phyloP scores from a whole-genome alignment of 306 rosid genomes.

The Glycyrrhiza uralensis region DNA sequence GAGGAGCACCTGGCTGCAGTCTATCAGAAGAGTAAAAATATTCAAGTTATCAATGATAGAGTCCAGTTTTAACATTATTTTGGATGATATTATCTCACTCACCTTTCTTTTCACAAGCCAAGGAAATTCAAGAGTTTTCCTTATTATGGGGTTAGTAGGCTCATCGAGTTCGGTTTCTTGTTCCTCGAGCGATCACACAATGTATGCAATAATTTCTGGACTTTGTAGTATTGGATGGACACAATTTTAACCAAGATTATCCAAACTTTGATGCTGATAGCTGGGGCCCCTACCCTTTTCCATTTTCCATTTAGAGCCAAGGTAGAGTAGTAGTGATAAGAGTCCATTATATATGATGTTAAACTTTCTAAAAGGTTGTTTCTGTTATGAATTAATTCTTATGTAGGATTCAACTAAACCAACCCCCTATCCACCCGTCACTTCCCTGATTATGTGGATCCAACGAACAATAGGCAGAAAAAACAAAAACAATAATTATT shows the following conservation, averaged over 20 bases:
- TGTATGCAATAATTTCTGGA: conserved; percentile 48
- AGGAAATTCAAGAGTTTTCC: neutral
- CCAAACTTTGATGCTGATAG: conserved; percentile 26
- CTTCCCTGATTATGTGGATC: conserved; percentile 43
- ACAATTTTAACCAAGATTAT: neutral
- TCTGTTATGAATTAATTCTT: conserved; percentile 39
- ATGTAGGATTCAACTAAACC: conserved; percentile 46
- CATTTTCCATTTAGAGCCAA: neutral
- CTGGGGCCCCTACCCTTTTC: conserved; percentile 9
- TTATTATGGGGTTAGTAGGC: conserved; percentile 19
- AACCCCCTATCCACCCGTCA: conserved; percentile 24
- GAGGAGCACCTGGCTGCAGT: too few species aligned
- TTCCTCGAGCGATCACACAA: conserved; percentile 26
- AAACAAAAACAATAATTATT: conserved; percentile 29
- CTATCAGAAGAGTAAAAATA: neutral
- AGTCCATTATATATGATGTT: conserved; percentile 3
- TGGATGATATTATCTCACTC: too few species aligned
- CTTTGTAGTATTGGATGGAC: conserved; percentile 5
- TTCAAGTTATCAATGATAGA: neutral
- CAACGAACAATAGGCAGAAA: conserved; percentile 34
- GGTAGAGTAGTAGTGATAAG: neutral
- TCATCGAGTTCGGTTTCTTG: conserved; percentile 27
- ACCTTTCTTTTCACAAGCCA: conserved; percentile 16
- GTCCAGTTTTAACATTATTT: too few species aligned
- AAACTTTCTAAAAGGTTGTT: conserved; percentile 11